Base-by-base conservation (phyloP, 1,284 basidiomycete species). In the Cryptococcus sp. region DNA sequence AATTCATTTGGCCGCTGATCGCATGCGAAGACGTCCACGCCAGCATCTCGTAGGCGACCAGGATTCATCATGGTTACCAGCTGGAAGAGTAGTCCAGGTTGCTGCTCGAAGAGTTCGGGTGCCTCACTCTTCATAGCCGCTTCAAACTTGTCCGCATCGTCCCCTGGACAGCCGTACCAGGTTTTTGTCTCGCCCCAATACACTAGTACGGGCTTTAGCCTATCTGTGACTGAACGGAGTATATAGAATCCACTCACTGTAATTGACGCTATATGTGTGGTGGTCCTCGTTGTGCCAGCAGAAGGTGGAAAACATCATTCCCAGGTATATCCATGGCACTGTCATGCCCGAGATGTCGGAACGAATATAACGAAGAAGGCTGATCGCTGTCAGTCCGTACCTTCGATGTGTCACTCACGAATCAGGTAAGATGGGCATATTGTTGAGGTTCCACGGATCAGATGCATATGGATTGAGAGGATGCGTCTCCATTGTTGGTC, bases 281-380 rank as follows among this genome's bases (percentile, higher is more conserved):
- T 99, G 96, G 80, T 99, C 96, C 86, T 99, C 96, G 75, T 99
- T 99, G 80, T 99, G 96, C 96, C 96, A 99, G 78, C 95, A 98
- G 79, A 99, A 99, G 1, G 96, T 95, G 11, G 94, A 97, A 78
- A 99, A 98, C 46, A 94, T 84, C 95, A 99, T 99, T 50, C 96
- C 96, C 58, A 99, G 93, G 77, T 99, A 99, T 54, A 94, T 96
- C 96, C 96, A 99, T 7, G 96, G 96, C 4, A 98, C 93, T 0
- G 96, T 99, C 96, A 99, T 99, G 19, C 96, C 96, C 54, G 93
- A 98, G 58, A 99, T 97, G 77, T 99, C 95, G 5, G 92, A 94
- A 79, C 97, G 96, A 81, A 99, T 97, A 79, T 89, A 99, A 20
- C 82, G 79, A 22, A 81, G 59, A 2, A 81, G 63, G 7, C 61